These are phyloP conservation scores for Hemisphaericaspora nanyangensis DNA, from an alignment of 805 yeast genomes.

Conservation along the genomic window DNA sequence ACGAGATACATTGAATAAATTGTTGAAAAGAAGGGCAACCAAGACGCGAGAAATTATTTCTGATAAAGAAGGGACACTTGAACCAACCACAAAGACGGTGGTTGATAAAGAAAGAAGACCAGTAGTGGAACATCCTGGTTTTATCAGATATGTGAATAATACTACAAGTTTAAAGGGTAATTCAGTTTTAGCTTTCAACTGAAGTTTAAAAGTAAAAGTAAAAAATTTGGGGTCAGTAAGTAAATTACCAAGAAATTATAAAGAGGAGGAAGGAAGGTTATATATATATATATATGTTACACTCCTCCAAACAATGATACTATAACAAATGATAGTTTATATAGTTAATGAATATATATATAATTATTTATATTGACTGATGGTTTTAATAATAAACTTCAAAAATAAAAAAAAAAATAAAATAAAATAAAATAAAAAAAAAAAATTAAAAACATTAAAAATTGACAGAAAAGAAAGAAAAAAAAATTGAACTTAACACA, in stretches of 20 bases:
- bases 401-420: neutral
- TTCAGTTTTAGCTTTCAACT: slow-evolving; percentile 9
- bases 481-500: too few relatives aligned
- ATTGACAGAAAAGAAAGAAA: too few relatives aligned
- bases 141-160: slow-evolving; percentile 32
- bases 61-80: slow-evolving; percentile 22
- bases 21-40: slow-evolving; percentile 79
- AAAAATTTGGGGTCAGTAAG: too few relatives aligned
- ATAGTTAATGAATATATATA: too few relatives aligned
- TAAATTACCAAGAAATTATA: too few relatives aligned
- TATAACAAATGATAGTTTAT: too few relatives aligned
- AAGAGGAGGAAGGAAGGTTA: neutral
- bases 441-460: neutral
- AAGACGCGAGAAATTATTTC: slow-evolving; percentile 48
- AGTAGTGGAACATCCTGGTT: slow-evolving; percentile 40
- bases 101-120: slow-evolving; percentile 41
- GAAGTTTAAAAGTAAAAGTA: neutral
- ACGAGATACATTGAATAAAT: slow-evolving; percentile 82
- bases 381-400: too few relatives aligned
- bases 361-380: too few relatives aligned
- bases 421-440: too few relatives aligned
- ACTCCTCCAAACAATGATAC: too few relatives aligned
- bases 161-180: slow-evolving; percentile 14
- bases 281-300: too few relatives aligned
- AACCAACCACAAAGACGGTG: slow-evolving; percentile 9